Conservation (phyloP, 75 land plant genomes). For the Adiantum capillusveneris region DNA sequence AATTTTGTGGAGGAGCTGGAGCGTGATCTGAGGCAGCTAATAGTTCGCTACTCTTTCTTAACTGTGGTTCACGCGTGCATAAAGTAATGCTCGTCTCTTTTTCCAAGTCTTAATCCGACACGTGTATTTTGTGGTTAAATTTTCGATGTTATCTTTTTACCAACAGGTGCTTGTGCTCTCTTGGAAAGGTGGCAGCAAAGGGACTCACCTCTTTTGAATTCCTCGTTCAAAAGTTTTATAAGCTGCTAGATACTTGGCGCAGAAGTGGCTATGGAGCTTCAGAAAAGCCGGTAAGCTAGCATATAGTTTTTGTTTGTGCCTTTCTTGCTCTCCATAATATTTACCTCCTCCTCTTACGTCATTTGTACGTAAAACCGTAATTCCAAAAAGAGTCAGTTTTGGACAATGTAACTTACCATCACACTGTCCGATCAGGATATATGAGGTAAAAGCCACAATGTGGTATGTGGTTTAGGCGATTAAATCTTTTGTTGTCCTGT, state of each 20-base stretch:
- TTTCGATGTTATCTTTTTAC: too few relatives aligned
- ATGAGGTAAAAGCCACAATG: too few relatives aligned
- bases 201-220: constrained; percentile 56
- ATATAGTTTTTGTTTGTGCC: background rate
- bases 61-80: constrained; percentile 98
- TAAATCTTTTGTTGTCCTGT: too few relatives aligned
- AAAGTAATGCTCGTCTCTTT: constrained; percentile 30
- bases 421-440: too few relatives aligned
- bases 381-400: too few relatives aligned
- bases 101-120: constrained; percentile 1
- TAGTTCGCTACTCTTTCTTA: constrained; percentile 82
- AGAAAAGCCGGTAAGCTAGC: constrained; percentile 64
- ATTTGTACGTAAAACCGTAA: too few relatives aligned
- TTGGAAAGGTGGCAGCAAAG: constrained; percentile 58
- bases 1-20: constrained; percentile 86
- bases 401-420: too few relatives aligned
- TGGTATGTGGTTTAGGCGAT: too few relatives aligned
- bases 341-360: too few relatives aligned
- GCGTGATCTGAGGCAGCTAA: constrained; percentile 84
- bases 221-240: constrained; percentile 72
- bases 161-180: constrained; percentile 82
- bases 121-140: background rate
- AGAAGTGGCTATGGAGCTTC: constrained; percentile 31
- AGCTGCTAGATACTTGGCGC: constrained; percentile 42
- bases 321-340: too few relatives aligned